Conservation (phyloP, 352 stramenopile genomes). For the Phytophthora syringae region DNA sequence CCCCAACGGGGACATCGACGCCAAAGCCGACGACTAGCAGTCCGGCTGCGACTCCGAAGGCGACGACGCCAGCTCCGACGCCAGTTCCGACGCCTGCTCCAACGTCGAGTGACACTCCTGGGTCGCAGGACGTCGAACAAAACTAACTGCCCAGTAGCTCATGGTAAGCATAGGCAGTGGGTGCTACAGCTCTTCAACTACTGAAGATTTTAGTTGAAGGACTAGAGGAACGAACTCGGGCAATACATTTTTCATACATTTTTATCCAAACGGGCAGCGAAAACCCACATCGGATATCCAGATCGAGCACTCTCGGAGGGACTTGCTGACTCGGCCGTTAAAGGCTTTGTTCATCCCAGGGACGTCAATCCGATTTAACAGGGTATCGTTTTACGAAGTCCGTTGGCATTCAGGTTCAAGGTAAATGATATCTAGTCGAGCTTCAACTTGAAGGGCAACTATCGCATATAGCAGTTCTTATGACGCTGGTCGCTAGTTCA, state of each 20-base stretch:
- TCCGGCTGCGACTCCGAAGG: background rate
- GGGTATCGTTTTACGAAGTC: background rate
- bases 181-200: background rate
- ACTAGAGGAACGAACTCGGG: conserved; percentile 17
- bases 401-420: background rate
- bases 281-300: conserved; percentile 1
- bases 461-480: conserved; percentile 2
- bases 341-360: background rate
- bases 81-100: background rate
- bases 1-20: background rate
- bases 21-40: background rate
- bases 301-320: conserved; percentile 15
- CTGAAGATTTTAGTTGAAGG: background rate
- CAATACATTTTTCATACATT: background rate
- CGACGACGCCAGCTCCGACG: background rate
- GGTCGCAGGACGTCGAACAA: conserved; percentile 17
- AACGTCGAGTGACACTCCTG: conserved; percentile 1
- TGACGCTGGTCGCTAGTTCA: background rate
- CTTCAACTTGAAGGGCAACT: conserved; percentile 18
- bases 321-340: conserved; percentile 2
- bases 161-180: background rate
- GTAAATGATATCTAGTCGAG: background rate
- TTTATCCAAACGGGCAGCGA: background rate
- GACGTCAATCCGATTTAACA: background rate
- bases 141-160: conserved; percentile 2